These are phyloP conservation scores for Tolypocladium inflatum DNA, from an alignment of 2,329 filamentous ascomycete species.

Conservation along the genomic window DNA sequence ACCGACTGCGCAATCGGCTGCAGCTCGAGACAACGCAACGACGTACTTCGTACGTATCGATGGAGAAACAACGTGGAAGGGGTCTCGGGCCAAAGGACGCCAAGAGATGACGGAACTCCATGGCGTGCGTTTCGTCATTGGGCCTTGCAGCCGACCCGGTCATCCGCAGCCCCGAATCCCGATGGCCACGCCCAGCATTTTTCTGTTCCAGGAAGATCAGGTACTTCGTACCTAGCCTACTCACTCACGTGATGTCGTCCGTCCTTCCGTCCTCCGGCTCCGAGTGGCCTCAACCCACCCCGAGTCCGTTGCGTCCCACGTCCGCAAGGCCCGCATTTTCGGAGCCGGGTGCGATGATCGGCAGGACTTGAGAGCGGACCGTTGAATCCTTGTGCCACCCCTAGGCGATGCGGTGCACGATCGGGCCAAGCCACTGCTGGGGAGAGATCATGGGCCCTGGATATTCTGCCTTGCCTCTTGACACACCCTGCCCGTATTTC, in stretches of 20 bases:
- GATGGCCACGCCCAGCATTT: no score
- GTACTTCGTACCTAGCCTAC: no score
- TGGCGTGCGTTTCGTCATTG: background rate
- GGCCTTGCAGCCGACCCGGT: background rate
- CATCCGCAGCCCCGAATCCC: background rate
- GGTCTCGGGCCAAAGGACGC: background rate
- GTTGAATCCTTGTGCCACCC: background rate
- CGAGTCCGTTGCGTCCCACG: background rate
- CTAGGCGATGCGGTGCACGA: background rate
- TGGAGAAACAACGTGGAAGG: background rate
- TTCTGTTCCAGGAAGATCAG: background rate
- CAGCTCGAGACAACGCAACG: background rate
- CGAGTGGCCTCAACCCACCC: background rate
- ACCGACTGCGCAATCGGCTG: no score
- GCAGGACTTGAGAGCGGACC: background rate
- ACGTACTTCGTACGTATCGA: background rate
- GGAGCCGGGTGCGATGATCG: background rate
- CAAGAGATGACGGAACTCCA: background rate
- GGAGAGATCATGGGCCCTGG: background rate
- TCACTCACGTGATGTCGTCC: background rate
- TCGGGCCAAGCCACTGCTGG: background rate
- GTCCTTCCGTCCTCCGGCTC: background rate
- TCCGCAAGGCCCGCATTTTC: background rate
- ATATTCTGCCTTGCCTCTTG: background rate
- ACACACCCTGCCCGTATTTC: background rate